phyloP scores from a whole-genome alignment of 805 yeast genomes.

The Wickerhamomyces ciferrii region DNA sequence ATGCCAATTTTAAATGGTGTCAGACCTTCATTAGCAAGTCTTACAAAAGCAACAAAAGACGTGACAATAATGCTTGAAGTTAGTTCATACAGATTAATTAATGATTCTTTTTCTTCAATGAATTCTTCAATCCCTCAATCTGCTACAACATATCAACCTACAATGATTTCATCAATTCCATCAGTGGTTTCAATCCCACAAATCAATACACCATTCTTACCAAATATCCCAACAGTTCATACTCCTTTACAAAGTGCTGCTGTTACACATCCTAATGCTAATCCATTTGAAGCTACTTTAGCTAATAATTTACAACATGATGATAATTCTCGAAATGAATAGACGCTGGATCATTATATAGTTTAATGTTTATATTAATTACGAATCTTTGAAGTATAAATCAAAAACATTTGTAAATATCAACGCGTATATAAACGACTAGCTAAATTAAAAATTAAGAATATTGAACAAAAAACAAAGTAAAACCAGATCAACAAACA shows the following conservation, averaged over 20 bases:
- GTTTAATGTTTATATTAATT: too few species aligned
- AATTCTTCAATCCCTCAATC: conserved; percentile 13
- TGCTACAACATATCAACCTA: conserved; percentile 11
- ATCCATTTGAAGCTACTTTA: conserved; percentile 23
- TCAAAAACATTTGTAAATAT: too few species aligned
- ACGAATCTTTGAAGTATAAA: too few species aligned
- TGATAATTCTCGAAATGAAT: not conserved
- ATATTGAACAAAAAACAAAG: too few species aligned
- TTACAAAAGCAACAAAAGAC: conserved; percentile 88
- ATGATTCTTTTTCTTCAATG: conserved; percentile 13
- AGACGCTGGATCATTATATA: not conserved
- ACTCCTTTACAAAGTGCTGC: conserved; percentile 2
- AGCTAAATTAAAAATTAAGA: too few species aligned
- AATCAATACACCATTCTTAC: conserved; percentile 19
- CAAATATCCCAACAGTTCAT: conserved; percentile 3
- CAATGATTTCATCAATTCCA: conserved; percentile 21
- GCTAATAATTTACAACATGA: conserved; percentile 7
- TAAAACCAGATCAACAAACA: too few species aligned
- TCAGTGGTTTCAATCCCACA: conserved; percentile 25
- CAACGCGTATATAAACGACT: too few species aligned
- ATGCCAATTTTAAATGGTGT: conserved; percentile 76
- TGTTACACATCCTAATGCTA: conserved; percentile 1
- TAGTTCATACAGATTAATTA: conserved; percentile 40
- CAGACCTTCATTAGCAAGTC: conserved; percentile 69
- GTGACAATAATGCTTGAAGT: conserved; percentile 80